phyloP scores from a whole-genome alignment of 2,329 filamentous ascomycete species.

The Tolypocladium album region DNA sequence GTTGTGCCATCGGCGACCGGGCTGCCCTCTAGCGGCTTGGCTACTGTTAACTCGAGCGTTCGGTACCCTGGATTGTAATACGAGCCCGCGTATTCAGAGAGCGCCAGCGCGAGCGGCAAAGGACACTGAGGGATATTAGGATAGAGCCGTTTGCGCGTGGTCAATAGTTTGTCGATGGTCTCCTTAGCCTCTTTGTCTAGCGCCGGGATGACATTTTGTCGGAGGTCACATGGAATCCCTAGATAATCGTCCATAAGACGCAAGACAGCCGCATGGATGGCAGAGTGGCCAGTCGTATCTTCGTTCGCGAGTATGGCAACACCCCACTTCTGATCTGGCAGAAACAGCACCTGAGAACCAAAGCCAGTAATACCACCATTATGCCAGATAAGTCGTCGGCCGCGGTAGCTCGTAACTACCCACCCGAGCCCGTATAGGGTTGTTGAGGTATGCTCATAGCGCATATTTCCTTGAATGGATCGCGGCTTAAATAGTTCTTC shows the following conservation, averaged over 20 bases:
- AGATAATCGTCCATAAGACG: background rate
- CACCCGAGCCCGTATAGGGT: background rate
- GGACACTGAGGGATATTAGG: background rate
- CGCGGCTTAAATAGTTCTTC: background rate
- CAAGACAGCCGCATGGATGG: background rate
- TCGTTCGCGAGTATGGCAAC: background rate
- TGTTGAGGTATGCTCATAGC: background rate
- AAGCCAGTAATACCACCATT: background rate
- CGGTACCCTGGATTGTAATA: background rate
- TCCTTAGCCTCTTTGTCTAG: background rate
- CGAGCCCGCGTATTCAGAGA: background rate
- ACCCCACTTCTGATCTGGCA: background rate
- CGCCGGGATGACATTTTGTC: background rate
- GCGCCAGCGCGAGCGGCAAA: background rate
- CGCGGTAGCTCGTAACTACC: background rate
- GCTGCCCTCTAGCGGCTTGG: background rate
- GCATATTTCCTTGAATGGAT: background rate
- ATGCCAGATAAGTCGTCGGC: background rate
- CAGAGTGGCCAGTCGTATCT: background rate
- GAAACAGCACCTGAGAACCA: background rate
- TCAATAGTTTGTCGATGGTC: background rate
- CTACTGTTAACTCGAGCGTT: background rate
- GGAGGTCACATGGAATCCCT: background rate
- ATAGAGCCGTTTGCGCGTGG: background rate
- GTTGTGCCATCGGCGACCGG: background rate